Base-by-base conservation (phyloP, 2,329 filamentous ascomycete species). In the Aspergillus nomiae region DNA sequence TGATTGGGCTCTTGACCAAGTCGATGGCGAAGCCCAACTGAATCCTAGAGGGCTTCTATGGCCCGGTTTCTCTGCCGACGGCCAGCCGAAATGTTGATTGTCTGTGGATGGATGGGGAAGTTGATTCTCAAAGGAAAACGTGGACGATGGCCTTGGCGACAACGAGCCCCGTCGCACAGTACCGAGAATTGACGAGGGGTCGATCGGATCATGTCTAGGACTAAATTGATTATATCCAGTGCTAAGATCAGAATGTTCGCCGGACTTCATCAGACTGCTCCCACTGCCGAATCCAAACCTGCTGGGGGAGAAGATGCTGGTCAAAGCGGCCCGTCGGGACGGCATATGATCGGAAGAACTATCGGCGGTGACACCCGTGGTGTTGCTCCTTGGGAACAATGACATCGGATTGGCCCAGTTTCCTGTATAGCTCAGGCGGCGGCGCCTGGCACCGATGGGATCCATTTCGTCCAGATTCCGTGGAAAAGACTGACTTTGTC, bases 51-150 rank as follows among this genome's bases (percentile, higher is more conserved):
- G 84, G 63, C 83, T 82, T 57, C 83, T 80, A 56, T 87, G 84
- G 60, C 82, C 85, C 55, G 77, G 76, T 63, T 86, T 89, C 41
- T 84, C 80, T 3, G 82, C 71, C 2, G 79, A 78, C 1, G 85
- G 84, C 74, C 89, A 90, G 78, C 90, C 92, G 64, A 93, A 91
- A 28, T 89, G 90, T 55, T 88, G 86, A 65, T 89, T 92, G 65
- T 95, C 92, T 1, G 90, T 91, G 1, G 91, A 94, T 7, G 92
- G 92, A 55, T 92, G 85, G 1, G 91, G 90, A 58, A 94, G 82
- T 51, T 76, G 72, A 55, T 81, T 82, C 60, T 87, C 85, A 63
- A 82, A 85, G 0, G 85, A 86, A 60, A 84, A 85, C 5, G 82
- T 83, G 14, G 85, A 87, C 6, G 82, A 82, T 16, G 82, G 81